phyloP scores from a whole-genome alignment of 805 yeast genomes.

The Candida nemodendra region DNA sequence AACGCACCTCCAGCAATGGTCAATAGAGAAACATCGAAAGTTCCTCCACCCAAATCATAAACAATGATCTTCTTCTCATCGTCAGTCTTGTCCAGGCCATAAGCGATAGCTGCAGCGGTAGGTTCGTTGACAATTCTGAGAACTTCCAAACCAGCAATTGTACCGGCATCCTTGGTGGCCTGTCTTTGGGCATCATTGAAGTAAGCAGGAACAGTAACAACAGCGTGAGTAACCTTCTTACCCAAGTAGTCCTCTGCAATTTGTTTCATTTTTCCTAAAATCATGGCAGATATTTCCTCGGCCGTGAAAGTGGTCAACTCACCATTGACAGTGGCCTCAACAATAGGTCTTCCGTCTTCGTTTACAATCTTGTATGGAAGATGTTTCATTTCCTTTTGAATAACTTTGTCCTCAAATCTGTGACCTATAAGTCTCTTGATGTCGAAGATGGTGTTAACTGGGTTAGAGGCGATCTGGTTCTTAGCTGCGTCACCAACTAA shows the following conservation, averaged over 20 bases:
- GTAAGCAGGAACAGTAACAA: conserved; percentile 90
- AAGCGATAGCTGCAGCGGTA: conserved; percentile 97
- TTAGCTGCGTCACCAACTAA: conserved; percentile 97
- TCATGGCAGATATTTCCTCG: conserved; percentile 93
- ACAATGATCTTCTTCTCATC: conserved; percentile 88
- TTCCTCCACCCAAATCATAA: conserved; percentile 97
- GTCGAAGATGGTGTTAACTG: conserved; percentile 88
- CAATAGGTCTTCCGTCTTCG: conserved; percentile 81
- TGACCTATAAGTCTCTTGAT: conserved; percentile 93
- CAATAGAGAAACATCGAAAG: conserved; percentile 78
- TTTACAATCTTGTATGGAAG: conserved; percentile 82
- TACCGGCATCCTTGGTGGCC: conserved; percentile 92
- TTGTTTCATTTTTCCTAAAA: conserved; percentile 85
- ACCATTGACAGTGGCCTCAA: conserved; percentile 85
- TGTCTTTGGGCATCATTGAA: conserved; percentile 94
- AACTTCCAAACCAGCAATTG: conserved; percentile 85
- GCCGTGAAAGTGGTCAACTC: conserved; percentile 86
- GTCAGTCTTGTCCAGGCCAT: conserved; percentile 81
- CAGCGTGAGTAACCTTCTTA: conserved; percentile 80
- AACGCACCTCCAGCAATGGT: conserved; percentile 80
- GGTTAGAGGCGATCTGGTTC: conserved; percentile 98
- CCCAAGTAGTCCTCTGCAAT: conserved; percentile 93
- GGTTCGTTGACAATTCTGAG: conserved; percentile 91
- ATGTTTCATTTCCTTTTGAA: conserved; percentile 77
- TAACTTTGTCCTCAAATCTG: conserved; percentile 76